Base-by-base conservation (phyloP, 2,329 filamentous ascomycete species). In the Nemania sp. region DNA sequence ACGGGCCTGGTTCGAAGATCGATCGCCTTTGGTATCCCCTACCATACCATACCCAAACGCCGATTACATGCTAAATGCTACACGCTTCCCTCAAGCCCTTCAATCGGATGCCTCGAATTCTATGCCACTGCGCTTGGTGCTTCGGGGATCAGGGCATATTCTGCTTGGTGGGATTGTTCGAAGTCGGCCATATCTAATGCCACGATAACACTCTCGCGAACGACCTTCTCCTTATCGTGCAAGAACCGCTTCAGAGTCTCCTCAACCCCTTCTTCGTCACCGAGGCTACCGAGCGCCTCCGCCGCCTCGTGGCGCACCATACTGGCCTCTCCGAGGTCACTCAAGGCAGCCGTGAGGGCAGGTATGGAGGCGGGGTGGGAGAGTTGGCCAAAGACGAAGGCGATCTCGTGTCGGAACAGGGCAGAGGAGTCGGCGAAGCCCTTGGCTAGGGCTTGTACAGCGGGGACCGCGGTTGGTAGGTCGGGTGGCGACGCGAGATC, bases 231-330 rank as follows among this genome's bases (percentile, higher is more conserved):
- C 63, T 92, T 87, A 75, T 99, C 96, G 65, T 97, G 80, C 66
- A 98, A 78, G 78, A 97, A 98, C 65, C 81, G 83, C 77, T 86
- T 91, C 72, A 99, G 75, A 3, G 87, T 89, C 57, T 92, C 91
- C 73, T 97, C 93, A 12, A 99, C 95, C 18, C 94, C 94, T 49
- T 92, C 90, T 76, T 97, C 93, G 20, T 96, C 92, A 21, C 95
- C 96, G 34, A 99, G 82, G 71, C 93, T 96, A 25, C 95, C 95
- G 25, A 99, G 85, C 21, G 95, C 95, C 79, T 99, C 95, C 1
- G 96, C 95, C 50, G 95, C 96, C 78, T 99, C 95, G 73, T 99
- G 95, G 58, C 95, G 88, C 58, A 99, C 95, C 95, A 99, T 99
- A 71, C 93, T 92, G 21, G 87, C 90, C 79, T 99, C 95, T 57